Base-by-base conservation (phyloP, 2,329 filamentous ascomycete species). In the Cladosporium sp. region DNA sequence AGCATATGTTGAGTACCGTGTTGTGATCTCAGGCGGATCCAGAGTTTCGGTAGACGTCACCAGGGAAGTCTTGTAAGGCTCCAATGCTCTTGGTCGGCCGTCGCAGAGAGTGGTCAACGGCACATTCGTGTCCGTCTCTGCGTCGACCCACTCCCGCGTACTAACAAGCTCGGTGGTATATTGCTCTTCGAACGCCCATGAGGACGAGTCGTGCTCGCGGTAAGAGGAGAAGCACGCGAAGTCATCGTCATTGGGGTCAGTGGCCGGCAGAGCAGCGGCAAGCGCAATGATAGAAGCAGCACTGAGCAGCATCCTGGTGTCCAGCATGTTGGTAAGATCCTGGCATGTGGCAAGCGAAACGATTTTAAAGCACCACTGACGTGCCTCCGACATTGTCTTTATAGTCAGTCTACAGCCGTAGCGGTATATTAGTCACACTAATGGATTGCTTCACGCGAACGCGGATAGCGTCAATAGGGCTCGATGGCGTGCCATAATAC, bases 211-310 rank as follows among this genome's bases (percentile, higher is more conserved):
- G 28, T 64, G 23, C 7, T 46, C 52, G 62, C 62, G 37, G 35
- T 35, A 58, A 53, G 62, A 64, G 10, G 53, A 57, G 52, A 64
- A 58, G 29, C 62, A 64, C 11, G 28, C 52, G 40, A 64, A 64
- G 53, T 64, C 62, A 7, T 64, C 62, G 28, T 56, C 62, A 23
- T 64, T 35, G 14, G 62, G 53, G 18, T 23, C 53, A 8, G 62
- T 64, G n/a, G 62, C 55, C 14, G 62, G 59, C 21, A 53, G 10
- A 5, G 59, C 46, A 62, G 59, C 31, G 6, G 26, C 46, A n/a
- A 52, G 21, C 18, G 46, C 29, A 46, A 53, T 16, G 31, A 62
- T 14, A 2, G 46, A 52, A 35, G 46, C 46, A 35, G 35, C 46
- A 12, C 29, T 11, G 26, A 62, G 46, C 16, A 62, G 31, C 11